A percentile compares a stretch with the other conserved stretches of the same genome.
phyloP scores from a whole-genome alignment of 192 early-diverging fungal species.

The Rhizophagus clarus region DNA sequence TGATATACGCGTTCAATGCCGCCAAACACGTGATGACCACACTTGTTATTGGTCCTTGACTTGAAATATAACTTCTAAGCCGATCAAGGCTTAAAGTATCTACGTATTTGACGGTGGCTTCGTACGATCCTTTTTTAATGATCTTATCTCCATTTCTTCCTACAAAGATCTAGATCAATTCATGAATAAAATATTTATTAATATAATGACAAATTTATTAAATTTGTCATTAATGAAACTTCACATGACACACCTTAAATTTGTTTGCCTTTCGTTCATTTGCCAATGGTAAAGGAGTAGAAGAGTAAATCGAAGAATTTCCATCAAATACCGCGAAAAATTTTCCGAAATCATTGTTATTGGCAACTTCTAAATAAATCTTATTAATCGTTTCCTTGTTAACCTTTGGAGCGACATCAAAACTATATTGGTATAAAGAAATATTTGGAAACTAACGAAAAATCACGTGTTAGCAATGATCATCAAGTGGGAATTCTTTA shows the following conservation, averaged over 20 bases:
- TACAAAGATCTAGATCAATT: not conserved
- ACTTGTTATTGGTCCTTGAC: not conserved
- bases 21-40: not conserved
- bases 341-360: not conserved
- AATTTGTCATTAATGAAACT: not conserved
- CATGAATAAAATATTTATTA: no score
- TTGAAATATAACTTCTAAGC: not conserved
- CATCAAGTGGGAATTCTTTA: not conserved
- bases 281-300: not conserved
- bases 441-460: not conserved
- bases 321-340: not conserved
- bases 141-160: not conserved
- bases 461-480: not conserved
- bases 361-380: not conserved
- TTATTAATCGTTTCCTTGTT: not conserved
- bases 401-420: not conserved
- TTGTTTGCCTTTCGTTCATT: not conserved
- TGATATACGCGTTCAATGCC: conserved; percentile 5
- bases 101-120: not conserved
- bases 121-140: not conserved
- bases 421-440: not conserved
- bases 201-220: no score
- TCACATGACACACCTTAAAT: not conserved
- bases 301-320: not conserved
- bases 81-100: not conserved